phyloP scores from a whole-genome alignment of 108 stramenopile genomes.

The Fistulifera solaris region DNA sequence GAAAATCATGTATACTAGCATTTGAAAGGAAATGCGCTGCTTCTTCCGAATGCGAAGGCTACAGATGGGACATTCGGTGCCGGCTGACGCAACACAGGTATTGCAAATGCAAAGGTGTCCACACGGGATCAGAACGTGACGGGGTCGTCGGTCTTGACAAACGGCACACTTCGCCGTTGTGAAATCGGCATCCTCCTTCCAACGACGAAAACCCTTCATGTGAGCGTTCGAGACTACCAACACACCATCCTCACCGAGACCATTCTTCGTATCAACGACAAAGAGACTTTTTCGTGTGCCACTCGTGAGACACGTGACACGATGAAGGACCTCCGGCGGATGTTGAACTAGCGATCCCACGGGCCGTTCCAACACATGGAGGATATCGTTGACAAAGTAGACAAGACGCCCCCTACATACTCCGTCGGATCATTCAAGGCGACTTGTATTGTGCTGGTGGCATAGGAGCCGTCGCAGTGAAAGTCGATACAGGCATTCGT shows the following conservation, averaged over 20 bases:
- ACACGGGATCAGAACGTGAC: too few relatives aligned
- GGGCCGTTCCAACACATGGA: conserved; percentile 17
- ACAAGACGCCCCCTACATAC: conserved; percentile 23
- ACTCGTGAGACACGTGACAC: conserved; percentile 19
- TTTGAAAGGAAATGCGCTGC: too few relatives aligned
- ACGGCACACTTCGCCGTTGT: too few relatives aligned
- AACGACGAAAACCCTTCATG: too few relatives aligned
- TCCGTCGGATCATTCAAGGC: conserved; percentile 25
- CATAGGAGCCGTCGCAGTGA: conserved; percentile 28
- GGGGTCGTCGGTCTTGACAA: too few relatives aligned
- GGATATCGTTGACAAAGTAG: conserved; percentile 24
- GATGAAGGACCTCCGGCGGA: conserved; percentile 24
- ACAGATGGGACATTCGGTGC: too few relatives aligned
- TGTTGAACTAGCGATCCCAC: conserved; percentile 26
- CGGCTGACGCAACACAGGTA: too few relatives aligned
- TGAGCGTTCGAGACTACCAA: background rate
- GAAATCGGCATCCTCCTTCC: too few relatives aligned
- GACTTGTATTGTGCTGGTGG: conserved; percentile 24
- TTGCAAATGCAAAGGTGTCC: too few relatives aligned
- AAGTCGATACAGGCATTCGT: conserved; percentile 31
- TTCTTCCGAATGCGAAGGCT: too few relatives aligned
- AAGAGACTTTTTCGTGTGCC: conserved; percentile 3
- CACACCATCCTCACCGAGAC: background rate
- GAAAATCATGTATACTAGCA: too few relatives aligned
- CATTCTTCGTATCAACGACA: background rate